Evolutionary conservation across 2,329 filamentous ascomycete genomes (phyloP).

Genomic region (Fusarium newnesense): DNA sequence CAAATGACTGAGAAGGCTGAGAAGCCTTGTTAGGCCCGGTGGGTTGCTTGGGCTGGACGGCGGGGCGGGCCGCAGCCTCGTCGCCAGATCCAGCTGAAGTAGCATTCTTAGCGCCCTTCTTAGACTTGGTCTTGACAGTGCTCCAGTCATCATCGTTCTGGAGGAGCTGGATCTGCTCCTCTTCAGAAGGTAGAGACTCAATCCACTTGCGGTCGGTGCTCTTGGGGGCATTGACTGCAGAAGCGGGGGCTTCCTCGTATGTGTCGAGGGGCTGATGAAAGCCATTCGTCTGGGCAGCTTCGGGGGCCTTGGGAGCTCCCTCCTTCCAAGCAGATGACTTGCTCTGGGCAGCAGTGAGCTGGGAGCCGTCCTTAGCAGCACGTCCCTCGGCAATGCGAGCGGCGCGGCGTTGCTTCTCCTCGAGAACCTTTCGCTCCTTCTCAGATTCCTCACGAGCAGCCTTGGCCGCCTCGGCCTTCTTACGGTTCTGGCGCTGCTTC

Average conservation of each 20-base stretch:
- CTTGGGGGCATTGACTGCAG: slow-evolving; percentile 47
- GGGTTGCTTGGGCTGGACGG: slow-evolving; percentile 47
- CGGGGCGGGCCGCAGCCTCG: slow-evolving; percentile 46
- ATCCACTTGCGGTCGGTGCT: slow-evolving; percentile 57
- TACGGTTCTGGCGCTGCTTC: slow-evolving; percentile 93
- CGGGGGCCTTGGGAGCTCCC: slow-evolving; percentile 48
- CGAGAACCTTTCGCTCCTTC: slow-evolving; percentile 76
- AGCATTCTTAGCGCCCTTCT: slow-evolving; percentile 55
- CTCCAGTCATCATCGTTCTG: slow-evolving; percentile 67
- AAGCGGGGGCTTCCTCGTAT: slow-evolving; percentile 55
- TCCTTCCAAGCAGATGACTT: slow-evolving; percentile 57
- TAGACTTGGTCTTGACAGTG: slow-evolving; percentile 64
- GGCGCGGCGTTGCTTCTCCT: slow-evolving; percentile 85
- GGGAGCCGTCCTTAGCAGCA: slow-evolving; percentile 81
- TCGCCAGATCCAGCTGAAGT: slow-evolving; percentile 50
- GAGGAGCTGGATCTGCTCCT: slow-evolving; percentile 70
- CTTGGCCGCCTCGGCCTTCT: slow-evolving; percentile 87
- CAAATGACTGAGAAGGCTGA: slow-evolving; percentile 53
- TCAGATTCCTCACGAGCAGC: slow-evolving; percentile 80
- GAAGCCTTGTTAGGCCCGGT: slow-evolving; percentile 40
- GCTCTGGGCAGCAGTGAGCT: slow-evolving; percentile 61
- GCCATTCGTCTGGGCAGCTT: slow-evolving; percentile 48
- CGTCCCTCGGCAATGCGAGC: slow-evolving; percentile 86
- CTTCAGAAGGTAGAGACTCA: slow-evolving; percentile 66
- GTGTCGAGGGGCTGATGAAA: slow-evolving; percentile 67